Base-by-base conservation (phyloP, 805 yeast species). In the Pichia insulana region DNA sequence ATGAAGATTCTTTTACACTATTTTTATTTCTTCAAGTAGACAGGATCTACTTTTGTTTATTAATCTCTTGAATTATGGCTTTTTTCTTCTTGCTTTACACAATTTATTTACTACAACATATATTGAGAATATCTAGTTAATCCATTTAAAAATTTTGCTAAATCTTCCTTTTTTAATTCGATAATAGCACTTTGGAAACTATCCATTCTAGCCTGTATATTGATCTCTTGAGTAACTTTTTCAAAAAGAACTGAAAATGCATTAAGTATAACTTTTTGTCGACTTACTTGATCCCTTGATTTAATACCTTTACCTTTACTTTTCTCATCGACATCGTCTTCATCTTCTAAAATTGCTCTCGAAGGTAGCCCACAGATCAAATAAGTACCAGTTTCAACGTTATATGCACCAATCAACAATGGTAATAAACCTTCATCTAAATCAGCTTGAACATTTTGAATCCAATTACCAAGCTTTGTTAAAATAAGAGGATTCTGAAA, bases 131-230 rank as follows among this genome's bases (percentile, higher is more conserved):
- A 45, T 18, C 47, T 41, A 2, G 43, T 39, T 11, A 48, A 37
- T 6, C 48, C 49, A 28, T 92, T 97, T 47, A 92, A 63, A 56
- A 92, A 92, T 39, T 95, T 85, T 4, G 87, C 70, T 48, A 92
- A 66, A 58, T 92, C 98, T 38, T 89, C 96, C 55, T 80, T 82
- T 46, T 86, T 66, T 34, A 92, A 80, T 63, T 92, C 97, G 35
- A 92, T 87, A 18, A 92, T 85, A 3, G 97, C 79, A 49, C 95
- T 84, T 58, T 92, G 97, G 63, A 92, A 92, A 55, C 95, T 87
- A 59, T 92, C 97, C 48, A 92, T 83, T 54, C 90, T 73, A 16
- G 88, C 88, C 52, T 83, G 79, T 3, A 97, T 96, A 34, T 88
- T 90, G 6, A 95, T 83, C 17, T 76, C 75, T 36, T 70, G 71